Evolutionary conservation across 257 asterid species (phyloP), one percentile per base, ranked within the genome.

Genomic region (Ballota nigra): DNA sequence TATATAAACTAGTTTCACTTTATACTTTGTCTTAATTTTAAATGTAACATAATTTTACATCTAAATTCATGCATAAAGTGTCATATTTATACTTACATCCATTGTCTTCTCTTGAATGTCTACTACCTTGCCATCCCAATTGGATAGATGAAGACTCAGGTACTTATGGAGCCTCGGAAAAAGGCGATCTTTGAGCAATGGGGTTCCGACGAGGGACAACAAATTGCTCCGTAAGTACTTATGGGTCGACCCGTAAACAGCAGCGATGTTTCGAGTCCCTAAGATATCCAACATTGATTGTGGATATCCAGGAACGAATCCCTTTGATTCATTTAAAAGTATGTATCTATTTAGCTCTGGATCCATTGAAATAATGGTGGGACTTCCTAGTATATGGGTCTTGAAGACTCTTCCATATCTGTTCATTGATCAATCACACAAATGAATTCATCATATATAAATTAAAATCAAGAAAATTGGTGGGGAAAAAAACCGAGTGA

Each of bases 281-380:
- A 92, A 52, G 38, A 92, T 88, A 71, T 92, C 95, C 74, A 90
- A 11, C 98, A 90, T 92, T 11, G 98, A 90, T 36, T 90, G 84
- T 1, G 98, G 98, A 74, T 92, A 92, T 8, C 98, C 98, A 4
- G 98, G 98, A 51, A 92, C 63, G 3, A 92, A 69, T 22, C 98
- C 98, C 70, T 87, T 88, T 3, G 86, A 77, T 72, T 92, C 98
- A 66, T 90, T 92, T 75, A 80, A 43, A 28, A 93, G 77, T 13
- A 93, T 87, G 81, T 83, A 90, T 63, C 88, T 76, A 53, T 93
- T 93, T 8, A 88, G 67, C 49, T 86, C 97, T 33, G 91, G 89
- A 82, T 93, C 98, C 97, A 85, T 86, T 67, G 97, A 88, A 31
- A 93, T 83, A 16, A 93, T 63, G 8, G 96, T 85, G 3, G 97